Evolutionary conservation across 805 yeast genomes (phyloP), one percentile per base, ranked within the genome.

Genomic region (Danielia oregonensis): DNA sequence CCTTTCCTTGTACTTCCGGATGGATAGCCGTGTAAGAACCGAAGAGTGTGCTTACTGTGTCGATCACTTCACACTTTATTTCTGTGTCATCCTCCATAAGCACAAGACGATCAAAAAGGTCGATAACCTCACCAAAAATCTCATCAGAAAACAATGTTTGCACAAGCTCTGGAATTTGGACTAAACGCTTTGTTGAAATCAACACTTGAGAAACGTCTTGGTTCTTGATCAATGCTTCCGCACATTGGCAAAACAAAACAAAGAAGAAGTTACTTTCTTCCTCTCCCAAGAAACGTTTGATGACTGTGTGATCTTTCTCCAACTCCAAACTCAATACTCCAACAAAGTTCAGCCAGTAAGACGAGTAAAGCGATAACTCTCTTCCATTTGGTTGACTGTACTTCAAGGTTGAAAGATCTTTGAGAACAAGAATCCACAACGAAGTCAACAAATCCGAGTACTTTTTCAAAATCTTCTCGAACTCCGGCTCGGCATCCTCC

Each of bases 161-260:
- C 8, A 82, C 72, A 11, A 86, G 70, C 4, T 76, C 70, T 2
- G 74, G 63, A 25, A 78, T 73, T 29, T 68, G 72, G 21, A 86
- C 64, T 12, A 88, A 63, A 36, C 76, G 70, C 22, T 54, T 55
- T 37, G 64, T 48, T 0, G 68, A 61, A 2, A 61, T 63, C 39
- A 89, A 55, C 0, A 83, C 79, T 2, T 63, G 62, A 9, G 73
- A 49, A 3, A 79, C 73, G 33, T 64, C 54, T 32, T 71, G 73
- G 30, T 63, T 62, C 34, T 52, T 61, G 12, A 82, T 72, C 41
- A 88, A 65, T 0, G 82, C 75, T 47, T 86, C 95, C 30, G 88
- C 70, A 54, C 96, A 86, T 46, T 86, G 84, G 8, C 96, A 85
- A 60, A 83, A 85, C 25, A 89, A 56, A 19, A 88, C 81, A 52